These are phyloP conservation scores for Aureobasidium sp. DNA, from an alignment of 2,329 filamentous ascomycete species.

Conservation along the genomic window DNA sequence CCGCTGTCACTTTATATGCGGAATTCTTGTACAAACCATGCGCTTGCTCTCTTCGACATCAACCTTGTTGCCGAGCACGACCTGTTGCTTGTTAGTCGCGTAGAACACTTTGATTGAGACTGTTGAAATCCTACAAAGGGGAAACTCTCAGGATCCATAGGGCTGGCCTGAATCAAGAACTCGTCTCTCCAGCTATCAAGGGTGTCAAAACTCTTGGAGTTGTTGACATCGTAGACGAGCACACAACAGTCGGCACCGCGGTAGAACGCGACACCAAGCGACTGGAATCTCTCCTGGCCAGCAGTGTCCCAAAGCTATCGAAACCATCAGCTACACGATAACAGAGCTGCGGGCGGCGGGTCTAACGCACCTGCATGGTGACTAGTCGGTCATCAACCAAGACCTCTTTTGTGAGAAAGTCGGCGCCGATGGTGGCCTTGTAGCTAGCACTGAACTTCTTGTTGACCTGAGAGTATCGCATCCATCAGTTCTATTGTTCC, in stretches of 20 bases:
- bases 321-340: constrained; percentile 17
- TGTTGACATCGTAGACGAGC: constrained; percentile 97
- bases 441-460: constrained; percentile 99
- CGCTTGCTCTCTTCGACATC: constrained; percentile 97
- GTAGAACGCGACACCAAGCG: constrained; percentile 94
- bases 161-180: constrained; percentile 94
- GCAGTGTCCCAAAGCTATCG: constrained; percentile 91
- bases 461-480: constrained; percentile 65
- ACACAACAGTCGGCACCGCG: constrained; percentile 96
- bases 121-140: constrained; percentile 72
- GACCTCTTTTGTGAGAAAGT: constrained; percentile 97
- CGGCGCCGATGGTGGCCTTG: constrained; percentile 97
- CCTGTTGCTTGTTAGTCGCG: constrained; percentile 42
- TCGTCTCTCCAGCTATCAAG: constrained; percentile 98
- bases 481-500: constrained; percentile 9
- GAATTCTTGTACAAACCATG: constrained; percentile 53
- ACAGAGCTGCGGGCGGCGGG: neutral
- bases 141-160: constrained; percentile 93
- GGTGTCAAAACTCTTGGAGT: constrained; percentile 97
- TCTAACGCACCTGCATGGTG: constrained; percentile 79
- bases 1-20: constrained; percentile 21
- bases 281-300: constrained; percentile 95
- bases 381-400: constrained; percentile 94
- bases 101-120: neutral
- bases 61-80: constrained; percentile 97